Evolutionary conservation across 129 eudicot species (phyloP).

Genomic region (Flaveria robusta): DNA sequence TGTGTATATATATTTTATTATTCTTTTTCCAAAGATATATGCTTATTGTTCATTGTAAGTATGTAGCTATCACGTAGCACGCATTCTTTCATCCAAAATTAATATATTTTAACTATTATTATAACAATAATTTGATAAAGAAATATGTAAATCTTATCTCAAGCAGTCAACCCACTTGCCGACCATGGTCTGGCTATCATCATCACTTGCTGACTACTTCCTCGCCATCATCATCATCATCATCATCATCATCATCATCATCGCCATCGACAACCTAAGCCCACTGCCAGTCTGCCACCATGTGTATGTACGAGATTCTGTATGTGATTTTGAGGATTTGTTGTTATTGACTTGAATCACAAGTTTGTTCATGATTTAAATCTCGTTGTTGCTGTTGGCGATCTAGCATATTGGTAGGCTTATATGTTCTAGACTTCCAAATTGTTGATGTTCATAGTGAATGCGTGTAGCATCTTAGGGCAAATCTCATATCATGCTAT

Average conservation of each 20-base stretch:
- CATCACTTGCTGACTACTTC: neutral
- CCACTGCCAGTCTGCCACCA: neutral
- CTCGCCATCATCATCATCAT: neutral
- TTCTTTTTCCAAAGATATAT: neutral
- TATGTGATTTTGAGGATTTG: too few relatives aligned
- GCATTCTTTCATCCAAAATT: neutral
- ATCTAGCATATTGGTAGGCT: neutral
- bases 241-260: neutral
- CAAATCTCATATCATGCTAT: too few relatives aligned
- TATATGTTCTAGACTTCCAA: neutral
- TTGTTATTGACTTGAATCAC: neutral
- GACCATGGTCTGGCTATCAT: neutral
- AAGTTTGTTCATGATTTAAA: neutral
- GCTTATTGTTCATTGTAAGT: conserved; percentile 1
- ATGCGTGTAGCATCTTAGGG: too few relatives aligned
- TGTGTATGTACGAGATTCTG: too few relatives aligned
- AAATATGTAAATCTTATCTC: neutral
- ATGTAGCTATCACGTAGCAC: neutral
- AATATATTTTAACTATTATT: neutral
- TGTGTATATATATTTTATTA: neutral
- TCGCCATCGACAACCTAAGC: neutral
- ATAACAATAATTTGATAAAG: neutral
- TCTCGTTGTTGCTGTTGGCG: neutral
- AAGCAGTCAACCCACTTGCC: conserved; percentile 5
- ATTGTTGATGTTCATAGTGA: too few relatives aligned